Percentiles rank a stretch among this genome's conserved stretches.
Evolutionary conservation across 1,284 basidiomycete genomes (phyloP).

Genomic region (Xerocomus nothofagi): DNA sequence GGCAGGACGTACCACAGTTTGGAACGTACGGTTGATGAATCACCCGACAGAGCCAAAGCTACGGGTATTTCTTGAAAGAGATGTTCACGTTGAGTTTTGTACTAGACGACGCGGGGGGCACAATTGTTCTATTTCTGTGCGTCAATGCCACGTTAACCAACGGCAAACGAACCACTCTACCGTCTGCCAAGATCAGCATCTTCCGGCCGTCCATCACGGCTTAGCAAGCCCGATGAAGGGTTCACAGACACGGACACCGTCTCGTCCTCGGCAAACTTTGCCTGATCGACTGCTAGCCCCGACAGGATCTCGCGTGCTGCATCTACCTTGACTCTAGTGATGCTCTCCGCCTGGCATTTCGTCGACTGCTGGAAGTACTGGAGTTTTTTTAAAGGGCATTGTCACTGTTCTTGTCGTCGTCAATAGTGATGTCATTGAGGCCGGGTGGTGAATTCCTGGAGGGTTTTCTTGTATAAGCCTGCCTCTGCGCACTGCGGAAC

Average conservation of each 20-base stretch:
- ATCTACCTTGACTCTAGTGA: slow-evolving; percentile 16
- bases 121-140: neutral
- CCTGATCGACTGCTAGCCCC: neutral
- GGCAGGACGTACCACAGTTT: slow-evolving; percentile 3
- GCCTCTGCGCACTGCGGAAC: neutral
- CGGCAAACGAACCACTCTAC: slow-evolving; percentile 2
- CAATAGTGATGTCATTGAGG: neutral
- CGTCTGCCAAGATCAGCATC: neutral
- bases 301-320: slow-evolving; percentile 6
- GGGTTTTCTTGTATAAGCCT: slow-evolving; percentile 5
- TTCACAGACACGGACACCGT: neutral
- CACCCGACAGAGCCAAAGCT: neutral
- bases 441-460: slow-evolving; percentile 12
- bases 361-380: neutral
- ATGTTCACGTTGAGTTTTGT: neutral
- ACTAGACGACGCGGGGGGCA: neutral
- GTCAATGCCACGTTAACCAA: no score
- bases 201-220: neutral
- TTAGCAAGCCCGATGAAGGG: neutral
- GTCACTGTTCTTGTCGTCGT: slow-evolving; percentile 2
- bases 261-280: slow-evolving; percentile 10
- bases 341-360: slow-evolving; percentile 11
- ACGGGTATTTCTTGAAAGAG: neutral
- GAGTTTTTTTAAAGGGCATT: slow-evolving; percentile 1
- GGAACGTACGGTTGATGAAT: neutral